phyloP scores from a whole-genome alignment of 805 yeast species.

The Pichia scutulata region DNA sequence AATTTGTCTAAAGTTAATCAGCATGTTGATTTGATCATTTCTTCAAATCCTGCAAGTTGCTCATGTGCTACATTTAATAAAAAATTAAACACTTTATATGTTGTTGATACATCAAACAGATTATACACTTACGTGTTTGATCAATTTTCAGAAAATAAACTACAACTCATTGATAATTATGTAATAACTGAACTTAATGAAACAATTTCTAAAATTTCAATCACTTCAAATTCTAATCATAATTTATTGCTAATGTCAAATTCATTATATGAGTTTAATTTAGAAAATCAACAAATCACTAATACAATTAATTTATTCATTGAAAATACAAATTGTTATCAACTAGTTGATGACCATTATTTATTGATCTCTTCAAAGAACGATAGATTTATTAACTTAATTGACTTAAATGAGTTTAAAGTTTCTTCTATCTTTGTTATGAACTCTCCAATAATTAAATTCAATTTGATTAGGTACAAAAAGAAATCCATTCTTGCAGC shows the following conservation, averaged over 20 bases:
- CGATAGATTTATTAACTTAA: constrained; percentile 76
- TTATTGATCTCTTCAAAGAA: constrained; percentile 46
- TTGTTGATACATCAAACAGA: constrained; percentile 10
- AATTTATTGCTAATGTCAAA: constrained; percentile 9
- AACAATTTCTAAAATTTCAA: constrained; percentile 8
- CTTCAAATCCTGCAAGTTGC: constrained; percentile 6
- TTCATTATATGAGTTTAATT: constrained; percentile 11
- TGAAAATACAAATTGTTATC: constrained; percentile 7
- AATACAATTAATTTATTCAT: constrained; percentile 13
- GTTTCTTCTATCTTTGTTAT: constrained; percentile 58
- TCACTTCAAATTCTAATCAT: neutral
- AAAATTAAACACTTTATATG: neutral
- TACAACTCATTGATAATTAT: constrained; percentile 5
- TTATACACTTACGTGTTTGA: constrained; percentile 8
- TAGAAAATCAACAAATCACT: constrained; percentile 3
- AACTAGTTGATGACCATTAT: constrained; percentile 4
- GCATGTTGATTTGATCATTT: constrained; percentile 1
- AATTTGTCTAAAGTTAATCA: constrained; percentile 1
- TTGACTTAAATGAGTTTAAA: constrained; percentile 39
- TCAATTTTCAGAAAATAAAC: neutral
- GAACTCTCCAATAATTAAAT: constrained; percentile 47
- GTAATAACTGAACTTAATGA: constrained; percentile 8
- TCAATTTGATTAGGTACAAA: constrained; percentile 29
- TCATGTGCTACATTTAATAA: constrained; percentile 3
- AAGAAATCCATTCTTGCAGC: constrained; percentile 38